phyloP scores from a whole-genome alignment of 768 basidiomycete genomes.

The Cytidiella melzeri region DNA sequence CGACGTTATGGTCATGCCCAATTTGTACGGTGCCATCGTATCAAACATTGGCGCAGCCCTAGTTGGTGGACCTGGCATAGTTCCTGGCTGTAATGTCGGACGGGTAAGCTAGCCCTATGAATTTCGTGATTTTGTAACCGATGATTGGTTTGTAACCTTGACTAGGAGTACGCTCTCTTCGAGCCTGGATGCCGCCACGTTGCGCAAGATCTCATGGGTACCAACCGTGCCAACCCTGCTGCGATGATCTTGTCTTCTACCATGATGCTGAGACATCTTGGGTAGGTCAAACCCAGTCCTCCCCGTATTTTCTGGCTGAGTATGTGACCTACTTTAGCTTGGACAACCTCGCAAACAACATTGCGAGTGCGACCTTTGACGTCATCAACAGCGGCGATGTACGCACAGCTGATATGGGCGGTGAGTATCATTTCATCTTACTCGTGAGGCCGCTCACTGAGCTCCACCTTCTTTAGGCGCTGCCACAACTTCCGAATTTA shows the following conservation, averaged over 20 bases:
- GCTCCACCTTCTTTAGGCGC: slow-evolving; percentile 64
- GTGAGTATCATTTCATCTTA: slow-evolving; percentile 38
- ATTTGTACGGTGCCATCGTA: slow-evolving; percentile 94
- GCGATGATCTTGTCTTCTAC: slow-evolving; percentile 97
- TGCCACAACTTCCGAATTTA: slow-evolving; percentile 92
- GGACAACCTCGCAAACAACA: slow-evolving; percentile 87
- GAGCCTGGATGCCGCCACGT: slow-evolving; percentile 98
- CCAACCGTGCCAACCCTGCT: slow-evolving; percentile 92
- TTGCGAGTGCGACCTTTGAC: slow-evolving; percentile 87
- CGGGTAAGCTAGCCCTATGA: slow-evolving; percentile 66
- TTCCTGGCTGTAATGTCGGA: slow-evolving; percentile 97
- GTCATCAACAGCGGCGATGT: slow-evolving; percentile 86
- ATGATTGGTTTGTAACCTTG: not conserved
- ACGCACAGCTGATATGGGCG: slow-evolving; percentile 93
- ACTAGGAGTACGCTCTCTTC: slow-evolving; percentile 91
- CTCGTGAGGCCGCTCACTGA: not conserved
- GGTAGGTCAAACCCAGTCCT: no score
- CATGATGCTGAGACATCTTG: slow-evolving; percentile 96
- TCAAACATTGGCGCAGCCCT: slow-evolving; percentile 98
- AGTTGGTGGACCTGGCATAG: slow-evolving; percentile 96
- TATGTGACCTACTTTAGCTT: slow-evolving; percentile 46
- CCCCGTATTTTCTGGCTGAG: slow-evolving; percentile 15
- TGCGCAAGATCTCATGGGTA: slow-evolving; percentile 93
- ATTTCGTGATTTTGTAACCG: not conserved
- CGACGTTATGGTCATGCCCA: slow-evolving; percentile 99